A percentile compares a stretch with the other conserved stretches of the same genome.
These are phyloP conservation scores for Nakazawaea sp. DNA, from an alignment of 805 yeast genomes.

Conservation along the genomic window DNA sequence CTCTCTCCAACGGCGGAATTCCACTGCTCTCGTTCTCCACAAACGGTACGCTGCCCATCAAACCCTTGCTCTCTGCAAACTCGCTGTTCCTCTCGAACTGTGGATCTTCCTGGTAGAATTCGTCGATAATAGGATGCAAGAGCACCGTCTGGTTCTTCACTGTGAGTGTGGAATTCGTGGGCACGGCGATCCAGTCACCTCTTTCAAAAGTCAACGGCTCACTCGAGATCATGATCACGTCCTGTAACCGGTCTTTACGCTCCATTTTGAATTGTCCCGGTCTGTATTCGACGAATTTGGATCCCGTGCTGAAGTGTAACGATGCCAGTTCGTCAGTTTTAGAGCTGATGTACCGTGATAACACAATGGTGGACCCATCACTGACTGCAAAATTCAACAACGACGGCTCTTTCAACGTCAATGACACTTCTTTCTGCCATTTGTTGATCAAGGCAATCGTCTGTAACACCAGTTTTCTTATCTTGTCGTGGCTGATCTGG, in stretches of 20 bases:
- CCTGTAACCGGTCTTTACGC: conserved; percentile 84
- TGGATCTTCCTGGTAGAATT: conserved; percentile 74
- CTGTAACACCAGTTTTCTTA: conserved; percentile 62
- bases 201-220: conserved; percentile 96
- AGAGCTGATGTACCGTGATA: conserved; percentile 83
- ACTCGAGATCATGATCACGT: conserved; percentile 89
- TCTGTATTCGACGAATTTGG: conserved; percentile 80
- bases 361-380: conserved; percentile 83
- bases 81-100: conserved; percentile 63
- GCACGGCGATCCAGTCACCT: conserved; percentile 96
- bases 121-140: conserved; percentile 87
- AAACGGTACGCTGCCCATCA: conserved; percentile 85
- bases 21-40: conserved; percentile 39
- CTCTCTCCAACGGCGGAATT: conserved; percentile 76
- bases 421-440: conserved; percentile 65
- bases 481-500: conserved; percentile 43
- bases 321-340: conserved; percentile 95
- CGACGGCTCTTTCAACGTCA: conserved; percentile 60
- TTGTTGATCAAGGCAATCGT: conserved; percentile 71
- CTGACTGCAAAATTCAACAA: conserved; percentile 91
- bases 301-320: conserved; percentile 88
- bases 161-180: conserved; percentile 82
- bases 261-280: conserved; percentile 96
- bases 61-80: conserved; percentile 85
- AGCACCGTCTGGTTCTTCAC: conserved; percentile 81